Evolutionary conservation across 768 basidiomycete genomes (phyloP).

Genomic region (Agaricus bisporus): DNA sequence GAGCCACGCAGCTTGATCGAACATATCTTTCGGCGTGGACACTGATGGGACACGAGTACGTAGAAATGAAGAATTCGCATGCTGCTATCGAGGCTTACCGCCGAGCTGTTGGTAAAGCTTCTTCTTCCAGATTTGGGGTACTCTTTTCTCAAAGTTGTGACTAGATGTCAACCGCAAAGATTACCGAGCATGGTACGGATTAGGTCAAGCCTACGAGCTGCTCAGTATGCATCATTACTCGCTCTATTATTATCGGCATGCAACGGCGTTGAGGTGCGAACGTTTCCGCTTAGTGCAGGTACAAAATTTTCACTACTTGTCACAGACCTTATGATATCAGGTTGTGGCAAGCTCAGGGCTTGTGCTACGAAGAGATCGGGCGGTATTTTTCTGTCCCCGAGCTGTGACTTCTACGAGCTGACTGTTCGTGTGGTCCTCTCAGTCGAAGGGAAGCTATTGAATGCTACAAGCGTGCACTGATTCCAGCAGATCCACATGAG

Average conservation of each 20-base stretch:
- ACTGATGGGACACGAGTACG: slow-evolving; percentile 97
- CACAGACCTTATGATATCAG: slow-evolving; percentile 85
- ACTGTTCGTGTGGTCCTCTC: slow-evolving; percentile 4
- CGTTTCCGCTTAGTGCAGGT: background rate
- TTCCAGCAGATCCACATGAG: slow-evolving; percentile 73
- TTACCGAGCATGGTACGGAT: slow-evolving; percentile 97
- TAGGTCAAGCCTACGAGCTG: slow-evolving; percentile 96
- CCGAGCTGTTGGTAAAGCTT: slow-evolving; percentile 79
- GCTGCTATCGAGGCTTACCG: slow-evolving; percentile 98
- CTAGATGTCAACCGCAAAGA: slow-evolving; percentile 94
- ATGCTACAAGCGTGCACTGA: slow-evolving; percentile 85
- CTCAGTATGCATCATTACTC: slow-evolving; percentile 97
- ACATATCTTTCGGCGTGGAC: slow-evolving; percentile 98
- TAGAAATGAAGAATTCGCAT: slow-evolving; percentile 99
- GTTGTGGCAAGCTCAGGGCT: slow-evolving; percentile 92
- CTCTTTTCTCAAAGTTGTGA: background rate
- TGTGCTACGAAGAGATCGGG: slow-evolving; percentile 90
- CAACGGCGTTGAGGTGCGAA: slow-evolving; percentile 79
- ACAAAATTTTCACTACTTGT: background rate
- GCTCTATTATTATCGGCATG: slow-evolving; percentile 93
- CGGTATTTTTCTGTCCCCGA: slow-evolving; percentile 36
- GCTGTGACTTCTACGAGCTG: background rate
- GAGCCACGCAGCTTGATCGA: slow-evolving; percentile 91
- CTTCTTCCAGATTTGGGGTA: background rate
- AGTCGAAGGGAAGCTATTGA: slow-evolving; percentile 88